phyloP scores from a whole-genome alignment of 2,329 filamentous ascomycete species.

The Diaporthe sp. region DNA sequence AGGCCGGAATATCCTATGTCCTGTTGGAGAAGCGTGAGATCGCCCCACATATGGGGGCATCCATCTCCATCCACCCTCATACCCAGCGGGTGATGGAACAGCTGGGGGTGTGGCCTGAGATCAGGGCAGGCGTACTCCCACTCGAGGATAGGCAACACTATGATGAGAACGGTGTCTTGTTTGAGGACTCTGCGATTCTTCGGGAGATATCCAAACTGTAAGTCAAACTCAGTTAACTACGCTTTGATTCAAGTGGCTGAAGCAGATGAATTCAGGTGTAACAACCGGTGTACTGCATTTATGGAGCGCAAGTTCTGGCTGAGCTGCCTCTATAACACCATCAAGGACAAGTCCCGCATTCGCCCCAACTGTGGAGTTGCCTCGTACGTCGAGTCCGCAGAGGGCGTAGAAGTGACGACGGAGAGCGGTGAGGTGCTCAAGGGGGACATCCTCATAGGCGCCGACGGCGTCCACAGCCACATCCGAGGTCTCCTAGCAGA shows the following conservation, averaged over 20 bases:
- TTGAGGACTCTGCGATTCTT: constrained; percentile 39
- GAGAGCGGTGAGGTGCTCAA: constrained; percentile 39
- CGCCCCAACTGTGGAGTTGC: constrained; percentile 35
- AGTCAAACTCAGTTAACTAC: not conserved
- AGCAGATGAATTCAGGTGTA: constrained; percentile 6
- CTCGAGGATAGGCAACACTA: constrained; percentile 37
- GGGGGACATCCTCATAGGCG: constrained; percentile 43
- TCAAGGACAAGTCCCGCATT: constrained; percentile 39
- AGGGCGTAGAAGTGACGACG: constrained; percentile 41
- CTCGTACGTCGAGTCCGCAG: constrained; percentile 39
- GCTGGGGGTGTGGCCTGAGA: constrained; percentile 38
- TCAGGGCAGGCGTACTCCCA: constrained; percentile 7
- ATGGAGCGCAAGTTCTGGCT: constrained; percentile 40
- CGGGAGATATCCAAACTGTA: constrained; percentile 32
- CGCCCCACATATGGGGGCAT: constrained; percentile 43
- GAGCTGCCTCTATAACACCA: constrained; percentile 38
- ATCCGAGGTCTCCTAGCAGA: constrained; percentile 30
- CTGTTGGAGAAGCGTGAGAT: constrained; percentile 44
- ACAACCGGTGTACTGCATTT: constrained; percentile 32
- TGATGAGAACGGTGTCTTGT: constrained; percentile 40
- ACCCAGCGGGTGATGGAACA: constrained; percentile 40
- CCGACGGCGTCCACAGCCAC: constrained; percentile 40
- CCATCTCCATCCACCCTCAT: constrained; percentile 37
- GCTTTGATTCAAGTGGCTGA: constrained; percentile 8
- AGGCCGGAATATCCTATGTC: constrained; percentile 42